These are phyloP conservation scores for Anaeromyces robustus DNA, from an alignment of 192 early-diverging fungal genomes.

Conservation along the genomic window DNA sequence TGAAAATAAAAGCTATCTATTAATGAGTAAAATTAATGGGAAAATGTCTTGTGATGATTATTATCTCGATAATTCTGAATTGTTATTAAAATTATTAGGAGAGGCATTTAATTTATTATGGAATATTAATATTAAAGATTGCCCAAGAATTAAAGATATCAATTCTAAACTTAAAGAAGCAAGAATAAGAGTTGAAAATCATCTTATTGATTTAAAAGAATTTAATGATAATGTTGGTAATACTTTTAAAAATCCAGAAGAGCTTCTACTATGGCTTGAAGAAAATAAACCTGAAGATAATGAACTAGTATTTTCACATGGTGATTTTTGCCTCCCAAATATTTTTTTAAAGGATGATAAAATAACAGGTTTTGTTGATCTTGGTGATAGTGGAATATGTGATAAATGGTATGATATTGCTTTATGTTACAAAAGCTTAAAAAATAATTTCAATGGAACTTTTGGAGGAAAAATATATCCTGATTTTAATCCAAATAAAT, in stretches of 20 bases:
- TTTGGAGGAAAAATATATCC: background rate
- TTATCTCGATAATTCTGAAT: background rate
- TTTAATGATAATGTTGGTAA: background rate
- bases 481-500: background rate
- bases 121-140: background rate
- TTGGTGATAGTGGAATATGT: background rate
- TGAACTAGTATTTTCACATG: background rate
- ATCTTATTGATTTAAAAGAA: background rate
- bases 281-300: background rate
- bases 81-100: background rate
- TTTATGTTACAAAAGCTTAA: background rate
- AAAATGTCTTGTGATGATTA: background rate
- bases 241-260: background rate
- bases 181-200: background rate
- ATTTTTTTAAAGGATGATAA: background rate
- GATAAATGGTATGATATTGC: background rate
- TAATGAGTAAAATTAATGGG: background rate
- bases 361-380: background rate
- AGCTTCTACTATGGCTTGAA: background rate
- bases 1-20: background rate
- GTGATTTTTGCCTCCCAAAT: background rate
- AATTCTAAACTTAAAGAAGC: background rate
- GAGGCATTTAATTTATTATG: background rate
- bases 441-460: background rate
- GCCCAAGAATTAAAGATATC: background rate